These are phyloP conservation scores for Knoxdaviesia proteae DNA, from an alignment of 2,329 filamentous ascomycete species.

Conservation along the genomic window DNA sequence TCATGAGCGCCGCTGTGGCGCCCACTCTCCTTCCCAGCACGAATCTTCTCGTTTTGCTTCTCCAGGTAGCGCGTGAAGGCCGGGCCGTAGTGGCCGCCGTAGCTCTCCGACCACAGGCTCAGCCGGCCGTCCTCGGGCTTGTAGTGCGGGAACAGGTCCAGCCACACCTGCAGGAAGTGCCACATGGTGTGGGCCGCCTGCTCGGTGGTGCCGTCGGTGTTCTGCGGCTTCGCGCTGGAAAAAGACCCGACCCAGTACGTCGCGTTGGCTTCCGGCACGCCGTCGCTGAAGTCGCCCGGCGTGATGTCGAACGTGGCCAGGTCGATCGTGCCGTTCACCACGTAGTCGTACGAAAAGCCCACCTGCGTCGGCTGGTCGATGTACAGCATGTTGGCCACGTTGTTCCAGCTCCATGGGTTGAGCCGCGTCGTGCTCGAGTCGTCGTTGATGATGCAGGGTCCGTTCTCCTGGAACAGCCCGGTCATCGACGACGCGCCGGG, in stretches of 20 bases:
- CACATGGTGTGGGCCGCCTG: conserved; percentile 38
- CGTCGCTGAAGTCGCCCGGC: conserved; percentile 15
- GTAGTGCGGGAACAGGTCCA: conserved; percentile 36
- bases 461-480: conserved; percentile 40
- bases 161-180: conserved; percentile 43
- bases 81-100: conserved; percentile 50
- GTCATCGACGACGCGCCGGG: conserved; percentile 44
- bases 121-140: conserved; percentile 31
- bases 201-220: conserved; percentile 33
- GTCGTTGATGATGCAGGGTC: conserved; percentile 30
- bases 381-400: conserved; percentile 30
- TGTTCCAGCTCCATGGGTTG: conserved; percentile 46
- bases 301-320: conserved; percentile 21
- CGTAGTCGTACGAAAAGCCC: conserved; percentile 44
- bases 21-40: conserved; percentile 8
- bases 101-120: conserved; percentile 48
- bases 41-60: conserved; percentile 34
- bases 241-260: conserved; percentile 16
- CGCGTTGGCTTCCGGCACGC: conserved; percentile 14
- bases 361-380: conserved; percentile 48
- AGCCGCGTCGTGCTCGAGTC: conserved; percentile 31
- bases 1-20: conserved; percentile 23
- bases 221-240: conserved; percentile 11
- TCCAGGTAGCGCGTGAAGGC: conserved; percentile 38
- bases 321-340: conserved; percentile 37